These are phyloP conservation scores for Phytophthora sansomeana DNA, from an alignment of 352 stramenopile genomes.

Conservation along the genomic window DNA sequence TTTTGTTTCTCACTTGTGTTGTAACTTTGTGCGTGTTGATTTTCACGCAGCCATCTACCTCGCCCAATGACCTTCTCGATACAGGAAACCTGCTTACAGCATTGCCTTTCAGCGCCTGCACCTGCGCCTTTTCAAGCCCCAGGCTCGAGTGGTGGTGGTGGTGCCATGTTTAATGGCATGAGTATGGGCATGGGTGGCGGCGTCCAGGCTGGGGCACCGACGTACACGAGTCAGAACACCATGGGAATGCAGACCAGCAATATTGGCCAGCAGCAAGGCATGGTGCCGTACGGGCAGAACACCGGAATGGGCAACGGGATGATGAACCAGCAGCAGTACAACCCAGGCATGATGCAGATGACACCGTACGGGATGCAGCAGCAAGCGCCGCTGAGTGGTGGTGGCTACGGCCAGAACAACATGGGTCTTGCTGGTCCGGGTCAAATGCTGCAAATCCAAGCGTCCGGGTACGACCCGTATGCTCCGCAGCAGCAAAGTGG, in stretches of 20 bases:
- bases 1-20: constrained; percentile 25
- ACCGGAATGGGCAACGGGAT: constrained; percentile 45
- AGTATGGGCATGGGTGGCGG: constrained; percentile 52
- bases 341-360: constrained; percentile 78
- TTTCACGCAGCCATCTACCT: constrained; percentile 29
- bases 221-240: constrained; percentile 52
- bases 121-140: constrained; percentile 30
- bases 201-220: constrained; percentile 31
- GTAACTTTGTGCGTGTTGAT: background rate
- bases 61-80: constrained; percentile 56
- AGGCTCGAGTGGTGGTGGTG: constrained; percentile 31
- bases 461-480: constrained; percentile 57
- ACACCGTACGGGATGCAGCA: constrained; percentile 77
- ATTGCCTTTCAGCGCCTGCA: constrained; percentile 48
- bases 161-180: constrained; percentile 74
- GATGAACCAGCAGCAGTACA: constrained; percentile 57
- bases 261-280: constrained; percentile 41
- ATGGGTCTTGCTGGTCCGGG: constrained; percentile 61
- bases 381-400: constrained; percentile 54
- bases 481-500: constrained; percentile 56
- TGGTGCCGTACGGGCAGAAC: constrained; percentile 42
- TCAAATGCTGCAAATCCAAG: constrained; percentile 80
- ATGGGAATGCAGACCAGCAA: constrained; percentile 38
- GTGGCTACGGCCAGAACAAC: constrained; percentile 49
- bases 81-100: constrained; percentile 54